A percentile compares a stretch with the other conserved stretches of the same genome.
Conservation (phyloP, 176 grass and related monocot species). For the Alloteropsis semialata region DNA sequence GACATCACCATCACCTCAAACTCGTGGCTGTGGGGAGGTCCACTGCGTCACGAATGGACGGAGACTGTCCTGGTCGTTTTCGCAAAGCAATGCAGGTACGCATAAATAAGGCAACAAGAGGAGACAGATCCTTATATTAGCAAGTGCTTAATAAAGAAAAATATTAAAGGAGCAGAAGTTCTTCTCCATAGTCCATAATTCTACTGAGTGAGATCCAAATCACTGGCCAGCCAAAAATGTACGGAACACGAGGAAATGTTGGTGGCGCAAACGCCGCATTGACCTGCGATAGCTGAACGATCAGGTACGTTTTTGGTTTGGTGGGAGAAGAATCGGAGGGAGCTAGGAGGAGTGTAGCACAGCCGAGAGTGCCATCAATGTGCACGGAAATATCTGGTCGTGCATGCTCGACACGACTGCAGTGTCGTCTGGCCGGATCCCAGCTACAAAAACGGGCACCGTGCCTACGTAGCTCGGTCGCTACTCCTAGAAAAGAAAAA, state of each 20-base stretch:
- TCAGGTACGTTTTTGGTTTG: slow-evolving; percentile 13
- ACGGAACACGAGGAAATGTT: not conserved
- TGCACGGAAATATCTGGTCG: not conserved
- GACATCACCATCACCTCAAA: not conserved
- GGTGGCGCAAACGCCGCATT: not conserved
- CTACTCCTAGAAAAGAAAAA: not conserved
- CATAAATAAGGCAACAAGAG: not conserved
- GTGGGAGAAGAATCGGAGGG: not conserved
- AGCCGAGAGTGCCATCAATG: not conserved
- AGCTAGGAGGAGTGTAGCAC: not conserved
- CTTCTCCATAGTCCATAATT: no score
- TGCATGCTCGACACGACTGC: slow-evolving; percentile 7
- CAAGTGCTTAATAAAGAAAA: not conserved
- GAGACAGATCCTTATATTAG: not conserved
- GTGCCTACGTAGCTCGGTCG: not conserved
- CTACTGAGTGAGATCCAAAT: not conserved
- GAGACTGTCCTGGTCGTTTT: not conserved
- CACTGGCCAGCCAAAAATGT: not conserved
- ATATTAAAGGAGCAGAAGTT: no score
- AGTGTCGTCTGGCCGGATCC: not conserved
- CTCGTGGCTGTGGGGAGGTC: not conserved
- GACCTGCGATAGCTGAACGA: not conserved
- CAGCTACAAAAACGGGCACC: not conserved
- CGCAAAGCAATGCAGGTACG: not conserved
- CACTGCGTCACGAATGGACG: not conserved